Evolutionary conservation across 805 yeast species (phyloP).

Genomic region (Isabelozyma gotoi): DNA sequence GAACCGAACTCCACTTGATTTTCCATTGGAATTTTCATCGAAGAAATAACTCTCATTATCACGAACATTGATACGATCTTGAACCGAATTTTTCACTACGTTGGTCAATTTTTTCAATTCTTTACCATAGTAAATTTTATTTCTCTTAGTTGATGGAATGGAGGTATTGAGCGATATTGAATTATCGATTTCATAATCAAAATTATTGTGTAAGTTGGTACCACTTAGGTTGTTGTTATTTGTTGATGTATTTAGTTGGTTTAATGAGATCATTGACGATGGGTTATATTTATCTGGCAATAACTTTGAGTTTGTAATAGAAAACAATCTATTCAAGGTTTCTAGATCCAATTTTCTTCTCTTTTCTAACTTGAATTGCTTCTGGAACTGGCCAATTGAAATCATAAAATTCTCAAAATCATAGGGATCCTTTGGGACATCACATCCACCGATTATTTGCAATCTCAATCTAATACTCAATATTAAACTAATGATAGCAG

Average conservation of each 20-base stretch:
- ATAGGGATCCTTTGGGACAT: conserved; percentile 79
- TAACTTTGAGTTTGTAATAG: conserved; percentile 32
- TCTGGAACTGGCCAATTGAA: conserved; percentile 77
- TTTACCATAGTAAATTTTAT: conserved; percentile 35
- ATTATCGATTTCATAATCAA: not conserved
- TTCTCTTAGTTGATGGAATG: conserved; percentile 11
- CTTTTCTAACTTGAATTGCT: conserved; percentile 54
- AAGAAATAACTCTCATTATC: conserved; percentile 15
- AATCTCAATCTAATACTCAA: conserved; percentile 68
- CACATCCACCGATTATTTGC: conserved; percentile 35
- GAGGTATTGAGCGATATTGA: not conserved
- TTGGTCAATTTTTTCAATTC: conserved; percentile 54
- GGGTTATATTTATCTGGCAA: conserved; percentile 18
- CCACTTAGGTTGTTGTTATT: not conserved
- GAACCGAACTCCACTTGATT: conserved; percentile 25
- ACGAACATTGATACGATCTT: conserved; percentile 46
- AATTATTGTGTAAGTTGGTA: not conserved
- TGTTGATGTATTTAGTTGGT: not conserved
- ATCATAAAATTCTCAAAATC: conserved; percentile 68
- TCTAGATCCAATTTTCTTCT: conserved; percentile 55
- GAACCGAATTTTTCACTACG: conserved; percentile 72
- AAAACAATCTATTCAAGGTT: conserved; percentile 44
- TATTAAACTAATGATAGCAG: conserved; percentile 78
- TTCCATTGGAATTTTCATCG: conserved; percentile 2
- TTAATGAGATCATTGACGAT: not conserved